phyloP scores from a whole-genome alignment of 2,329 filamentous ascomycete species.

The Colletotrichum spaethianum region DNA sequence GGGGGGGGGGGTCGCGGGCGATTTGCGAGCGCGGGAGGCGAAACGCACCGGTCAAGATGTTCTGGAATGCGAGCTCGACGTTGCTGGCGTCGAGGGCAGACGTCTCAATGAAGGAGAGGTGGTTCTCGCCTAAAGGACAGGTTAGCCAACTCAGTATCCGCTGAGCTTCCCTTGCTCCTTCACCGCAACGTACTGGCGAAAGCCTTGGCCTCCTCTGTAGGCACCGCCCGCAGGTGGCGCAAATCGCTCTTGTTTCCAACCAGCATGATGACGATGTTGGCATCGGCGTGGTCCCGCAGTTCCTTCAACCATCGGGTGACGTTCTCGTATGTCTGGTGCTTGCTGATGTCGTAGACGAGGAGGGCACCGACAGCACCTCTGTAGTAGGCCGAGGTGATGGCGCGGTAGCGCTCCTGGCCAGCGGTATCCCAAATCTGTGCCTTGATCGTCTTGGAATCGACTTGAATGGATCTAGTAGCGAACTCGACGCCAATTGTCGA shows the following conservation, averaged over 20 bases:
- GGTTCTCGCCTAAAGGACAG: slow-evolving; percentile 83
- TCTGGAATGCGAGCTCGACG: slow-evolving; percentile 99
- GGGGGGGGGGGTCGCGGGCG: slow-evolving; percentile 26
- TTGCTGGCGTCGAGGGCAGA: slow-evolving; percentile 99
- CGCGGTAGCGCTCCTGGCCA: slow-evolving; percentile 98
- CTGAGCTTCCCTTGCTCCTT: slow-evolving; percentile 24
- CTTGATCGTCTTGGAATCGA: slow-evolving; percentile 99
- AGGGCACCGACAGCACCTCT: slow-evolving; percentile 96
- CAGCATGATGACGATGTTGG: slow-evolving; percentile 99
- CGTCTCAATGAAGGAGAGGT: slow-evolving; percentile 98
- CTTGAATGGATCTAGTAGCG: slow-evolving; percentile 97
- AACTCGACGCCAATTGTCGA: slow-evolving; percentile 99
- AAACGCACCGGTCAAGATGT: slow-evolving; percentile 92
- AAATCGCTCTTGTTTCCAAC: slow-evolving; percentile 99
- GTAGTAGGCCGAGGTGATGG: slow-evolving; percentile 99
- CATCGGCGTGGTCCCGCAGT: slow-evolving; percentile 96
- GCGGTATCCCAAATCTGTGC: slow-evolving; percentile 99
- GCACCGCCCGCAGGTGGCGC: slow-evolving; percentile 95
- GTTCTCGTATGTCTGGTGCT: slow-evolving; percentile 99
- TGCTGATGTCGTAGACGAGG: slow-evolving; percentile 99
- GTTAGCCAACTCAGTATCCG: slow-evolving; percentile 25
- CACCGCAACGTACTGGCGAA: slow-evolving; percentile 83
- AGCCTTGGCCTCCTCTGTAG: slow-evolving; percentile 96
- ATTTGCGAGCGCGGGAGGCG: not conserved
- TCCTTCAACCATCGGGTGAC: slow-evolving; percentile 99